Evolutionary conservation across 179 eudicot genomes (phyloP).

Genomic region (Pouteria campechiana): DNA sequence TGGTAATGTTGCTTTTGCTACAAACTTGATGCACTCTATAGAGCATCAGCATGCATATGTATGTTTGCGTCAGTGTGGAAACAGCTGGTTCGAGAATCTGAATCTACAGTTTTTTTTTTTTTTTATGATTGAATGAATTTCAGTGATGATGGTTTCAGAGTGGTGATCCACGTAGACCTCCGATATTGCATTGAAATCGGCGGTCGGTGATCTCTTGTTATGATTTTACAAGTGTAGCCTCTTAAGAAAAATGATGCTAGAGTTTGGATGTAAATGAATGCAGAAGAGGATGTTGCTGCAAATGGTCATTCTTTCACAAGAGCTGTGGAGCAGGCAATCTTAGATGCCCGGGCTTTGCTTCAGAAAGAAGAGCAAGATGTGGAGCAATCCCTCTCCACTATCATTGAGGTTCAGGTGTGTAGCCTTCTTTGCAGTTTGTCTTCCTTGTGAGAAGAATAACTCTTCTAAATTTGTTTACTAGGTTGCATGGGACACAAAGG

Average conservation of each 20-base stretch:
- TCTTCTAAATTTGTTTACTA: background rate
- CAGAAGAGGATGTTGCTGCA: constrained; percentile 31
- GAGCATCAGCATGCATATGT: too few species aligned
- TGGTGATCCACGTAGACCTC: too few species aligned
- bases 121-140: background rate
- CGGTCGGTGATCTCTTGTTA: background rate
- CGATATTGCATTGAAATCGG: background rate
- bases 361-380: constrained; percentile 56
- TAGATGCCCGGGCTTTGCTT: constrained; percentile 42
- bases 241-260: background rate
- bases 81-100: background rate
- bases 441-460: background rate
- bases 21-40: too few species aligned
- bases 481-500: too few species aligned
- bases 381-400: constrained; percentile 46
- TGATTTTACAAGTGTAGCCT: background rate
- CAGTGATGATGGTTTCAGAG: background rate
- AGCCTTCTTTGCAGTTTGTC: background rate
- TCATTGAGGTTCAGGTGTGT: constrained; percentile 58
- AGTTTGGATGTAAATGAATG: background rate
- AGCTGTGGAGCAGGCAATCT: constrained; percentile 28
- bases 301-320: constrained; percentile 16
- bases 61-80: too few species aligned
- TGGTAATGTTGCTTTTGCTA: too few species aligned
- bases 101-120: background rate